These are phyloP conservation scores for Pseudogymnoascus sp. DNA, from an alignment of 2,329 filamentous ascomycete genomes.

Conservation along the genomic window DNA sequence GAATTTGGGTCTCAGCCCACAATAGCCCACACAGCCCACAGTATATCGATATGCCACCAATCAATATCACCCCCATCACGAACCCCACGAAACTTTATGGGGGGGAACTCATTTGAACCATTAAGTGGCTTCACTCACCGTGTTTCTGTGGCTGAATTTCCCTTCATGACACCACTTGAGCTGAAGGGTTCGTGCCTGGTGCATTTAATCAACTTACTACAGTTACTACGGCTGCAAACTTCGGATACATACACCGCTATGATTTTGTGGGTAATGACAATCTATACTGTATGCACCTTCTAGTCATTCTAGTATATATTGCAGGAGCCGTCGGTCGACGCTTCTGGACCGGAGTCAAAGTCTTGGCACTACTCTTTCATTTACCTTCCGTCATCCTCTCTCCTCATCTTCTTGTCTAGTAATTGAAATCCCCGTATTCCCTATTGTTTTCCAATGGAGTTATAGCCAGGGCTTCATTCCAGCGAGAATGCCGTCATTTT, in stretches of 20 bases:
- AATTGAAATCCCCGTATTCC: background rate
- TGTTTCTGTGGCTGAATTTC: background rate
- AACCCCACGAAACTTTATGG: background rate
- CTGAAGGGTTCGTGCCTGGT: background rate
- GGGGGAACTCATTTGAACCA: background rate
- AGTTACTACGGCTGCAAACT: background rate
- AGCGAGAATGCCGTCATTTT: constrained; percentile 26
- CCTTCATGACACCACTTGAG: background rate
- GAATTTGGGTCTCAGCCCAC: background rate
- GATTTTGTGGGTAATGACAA: background rate
- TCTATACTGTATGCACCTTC: background rate
- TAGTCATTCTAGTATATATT: background rate
- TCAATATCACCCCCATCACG: background rate
- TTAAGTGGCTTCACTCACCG: background rate
- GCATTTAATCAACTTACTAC: background rate
- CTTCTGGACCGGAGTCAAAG: constrained; percentile 4
- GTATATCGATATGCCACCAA: background rate
- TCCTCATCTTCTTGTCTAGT: background rate
- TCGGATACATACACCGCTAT: background rate
- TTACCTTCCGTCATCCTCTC: background rate
- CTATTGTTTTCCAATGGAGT: background rate
- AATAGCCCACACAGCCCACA: background rate
- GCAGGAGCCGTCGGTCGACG: background rate
- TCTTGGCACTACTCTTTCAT: constrained; percentile 4
- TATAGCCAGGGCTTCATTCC: constrained; percentile 4